Percentiles rank a stretch among this genome's conserved stretches.
phyloP scores from a whole-genome alignment of 179 eudicot genomes.

The Silene vulgaris region DNA sequence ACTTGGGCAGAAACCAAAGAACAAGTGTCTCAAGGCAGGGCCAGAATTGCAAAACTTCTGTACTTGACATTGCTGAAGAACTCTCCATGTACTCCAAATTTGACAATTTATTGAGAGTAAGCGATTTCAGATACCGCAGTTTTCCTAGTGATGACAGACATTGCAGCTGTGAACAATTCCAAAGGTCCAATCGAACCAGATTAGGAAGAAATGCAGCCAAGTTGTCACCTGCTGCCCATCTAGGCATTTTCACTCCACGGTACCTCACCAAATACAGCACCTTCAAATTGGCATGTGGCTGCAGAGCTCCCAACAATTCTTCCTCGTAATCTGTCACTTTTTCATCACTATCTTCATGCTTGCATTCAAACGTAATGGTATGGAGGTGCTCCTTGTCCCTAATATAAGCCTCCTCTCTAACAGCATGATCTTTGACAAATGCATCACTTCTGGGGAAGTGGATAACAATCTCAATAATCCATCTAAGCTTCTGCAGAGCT shows the following conservation, averaged over 20 bases:
- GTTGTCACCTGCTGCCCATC: constrained; percentile 14
- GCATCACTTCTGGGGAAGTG: not conserved
- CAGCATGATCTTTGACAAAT: not conserved
- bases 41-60: too few relatives aligned
- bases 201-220: constrained; percentile 18
- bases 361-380: not conserved
- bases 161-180: not conserved
- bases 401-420: not conserved
- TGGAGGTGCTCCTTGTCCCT: constrained; percentile 15
- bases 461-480: not conserved
- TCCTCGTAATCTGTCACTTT: not conserved
- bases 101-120: not conserved
- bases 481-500: not conserved
- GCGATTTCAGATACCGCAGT: constrained; percentile 4
- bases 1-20: constrained; percentile 7
- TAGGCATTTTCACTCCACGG: constrained; percentile 12
- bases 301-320: constrained; percentile 15
- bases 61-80: not conserved
- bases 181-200: constrained; percentile 12
- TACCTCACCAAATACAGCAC: not conserved
- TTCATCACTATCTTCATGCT: not conserved
- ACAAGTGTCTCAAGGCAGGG: constrained; percentile 17
- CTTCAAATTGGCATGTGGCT: constrained; percentile 25
- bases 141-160: constrained; percentile 9
- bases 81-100: constrained; percentile 22